Conservation (phyloP, 495 filamentous ascomycete genomes). For the Elasticomyces elasticus region DNA sequence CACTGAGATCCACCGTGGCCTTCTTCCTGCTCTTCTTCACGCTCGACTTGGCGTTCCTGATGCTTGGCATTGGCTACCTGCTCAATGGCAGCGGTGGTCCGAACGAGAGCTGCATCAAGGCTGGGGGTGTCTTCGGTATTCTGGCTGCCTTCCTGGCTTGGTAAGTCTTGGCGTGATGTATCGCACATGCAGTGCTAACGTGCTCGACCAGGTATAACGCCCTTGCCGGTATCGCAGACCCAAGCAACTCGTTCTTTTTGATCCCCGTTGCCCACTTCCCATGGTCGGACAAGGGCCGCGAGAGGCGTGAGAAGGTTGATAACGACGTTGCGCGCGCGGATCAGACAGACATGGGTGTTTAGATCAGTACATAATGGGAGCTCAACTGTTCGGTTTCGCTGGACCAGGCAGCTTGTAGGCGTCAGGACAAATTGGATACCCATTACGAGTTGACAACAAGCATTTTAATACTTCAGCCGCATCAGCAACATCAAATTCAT, state of each 20-base stretch:
- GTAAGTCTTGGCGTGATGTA: conserved; percentile 25
- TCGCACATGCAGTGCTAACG: neutral
- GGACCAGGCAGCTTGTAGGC: neutral
- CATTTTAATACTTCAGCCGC: neutral
- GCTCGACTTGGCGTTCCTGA: conserved; percentile 84
- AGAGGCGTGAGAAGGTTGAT: conserved; percentile 41
- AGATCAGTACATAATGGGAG: neutral
- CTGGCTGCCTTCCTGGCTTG: conserved; percentile 84
- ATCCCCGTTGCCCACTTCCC: conserved; percentile 94
- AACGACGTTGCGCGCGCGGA: conserved; percentile 22
- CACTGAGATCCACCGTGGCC: conserved; percentile 83
- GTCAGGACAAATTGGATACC: neutral
- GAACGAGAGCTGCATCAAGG: conserved; percentile 51
- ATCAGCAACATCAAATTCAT: no score
- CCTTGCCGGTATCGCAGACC: conserved; percentile 85
- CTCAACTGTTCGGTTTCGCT: neutral
- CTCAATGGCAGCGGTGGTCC: conserved; percentile 35
- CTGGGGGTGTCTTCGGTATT: conserved; percentile 81
- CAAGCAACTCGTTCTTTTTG: conserved; percentile 84
- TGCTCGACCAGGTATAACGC: conserved; percentile 58
- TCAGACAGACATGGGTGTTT: conserved; percentile 1
- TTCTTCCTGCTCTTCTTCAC: conserved; percentile 95
- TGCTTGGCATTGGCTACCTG: conserved; percentile 71
- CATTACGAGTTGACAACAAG: neutral
- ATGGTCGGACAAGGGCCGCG: conserved; percentile 80